Evolutionary conservation across 163 green algal species (phyloP).

Genomic region (Chlamydomonas reinhardtii): DNA sequence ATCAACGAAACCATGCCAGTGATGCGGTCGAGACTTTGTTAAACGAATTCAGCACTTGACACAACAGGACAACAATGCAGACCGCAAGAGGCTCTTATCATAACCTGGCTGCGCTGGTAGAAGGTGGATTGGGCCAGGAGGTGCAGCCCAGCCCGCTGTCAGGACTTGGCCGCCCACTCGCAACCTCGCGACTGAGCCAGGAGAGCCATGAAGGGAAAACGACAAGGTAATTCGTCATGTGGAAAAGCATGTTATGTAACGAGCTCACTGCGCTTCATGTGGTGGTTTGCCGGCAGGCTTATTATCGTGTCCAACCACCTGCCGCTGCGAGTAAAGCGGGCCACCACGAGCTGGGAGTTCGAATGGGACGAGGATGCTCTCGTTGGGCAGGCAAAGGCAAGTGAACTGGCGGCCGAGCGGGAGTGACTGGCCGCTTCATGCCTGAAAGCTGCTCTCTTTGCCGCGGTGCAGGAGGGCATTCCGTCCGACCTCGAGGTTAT

Average conservation of each 20-base stretch:
- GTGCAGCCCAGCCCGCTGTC: neutral
- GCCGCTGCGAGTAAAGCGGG: conserved; percentile 74
- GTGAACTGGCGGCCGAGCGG: neutral
- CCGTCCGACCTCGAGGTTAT: conserved; percentile 86
- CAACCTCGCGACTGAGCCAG: neutral
- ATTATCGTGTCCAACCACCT: conserved; percentile 94
- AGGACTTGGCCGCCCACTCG: neutral
- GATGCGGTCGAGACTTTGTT: too few species aligned
- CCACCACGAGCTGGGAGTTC: conserved; percentile 83
- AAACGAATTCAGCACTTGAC: neutral
- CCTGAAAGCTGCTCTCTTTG: neutral
- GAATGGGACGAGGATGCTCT: conserved; percentile 96
- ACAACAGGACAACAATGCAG: conserved; percentile 1
- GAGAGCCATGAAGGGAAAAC: conserved; percentile 18
- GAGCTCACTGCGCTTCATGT: conserved; percentile 45
- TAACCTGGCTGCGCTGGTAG: conserved; percentile 78
- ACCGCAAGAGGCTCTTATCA: conserved; percentile 58
- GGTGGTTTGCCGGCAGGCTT: conserved; percentile 65
- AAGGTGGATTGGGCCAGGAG: conserved; percentile 17
- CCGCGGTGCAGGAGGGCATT: conserved; percentile 75
- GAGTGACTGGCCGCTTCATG: neutral
- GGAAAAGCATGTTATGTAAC: conserved; percentile 31
- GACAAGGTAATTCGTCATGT: neutral
- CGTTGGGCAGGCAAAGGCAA: conserved; percentile 89
- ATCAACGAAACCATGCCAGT: too few species aligned